Conservation (phyloP, 768 basidiomycete species). For the Serendipita sp. region DNA sequence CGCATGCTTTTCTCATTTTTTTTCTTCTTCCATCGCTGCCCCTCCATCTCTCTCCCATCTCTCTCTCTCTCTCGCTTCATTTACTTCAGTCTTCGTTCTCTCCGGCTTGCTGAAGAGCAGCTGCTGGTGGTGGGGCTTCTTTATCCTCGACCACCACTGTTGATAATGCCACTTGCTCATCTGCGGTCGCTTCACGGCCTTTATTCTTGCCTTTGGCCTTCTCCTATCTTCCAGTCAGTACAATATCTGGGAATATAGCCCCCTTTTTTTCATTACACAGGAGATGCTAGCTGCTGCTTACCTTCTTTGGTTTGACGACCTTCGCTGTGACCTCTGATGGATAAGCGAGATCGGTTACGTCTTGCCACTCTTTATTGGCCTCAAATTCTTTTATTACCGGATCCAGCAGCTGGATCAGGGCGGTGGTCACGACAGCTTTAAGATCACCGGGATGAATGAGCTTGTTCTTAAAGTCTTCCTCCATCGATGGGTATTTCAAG, state of each 20-base stretch:
- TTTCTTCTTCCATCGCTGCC: not conserved
- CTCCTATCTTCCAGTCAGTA: not conserved
- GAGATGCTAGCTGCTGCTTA: not conserved
- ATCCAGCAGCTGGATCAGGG: constrained; percentile 56
- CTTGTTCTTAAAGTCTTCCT: constrained; percentile 59
- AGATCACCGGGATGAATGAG: constrained; percentile 81
- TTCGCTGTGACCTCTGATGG: constrained; percentile 26
- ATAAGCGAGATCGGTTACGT: constrained; percentile 65
- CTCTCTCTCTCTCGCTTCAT: not conserved
- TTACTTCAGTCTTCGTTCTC: not conserved
- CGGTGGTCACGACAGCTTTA: constrained; percentile 61
- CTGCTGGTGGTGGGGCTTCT: not conserved
- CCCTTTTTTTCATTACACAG: not conserved
- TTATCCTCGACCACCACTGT: not conserved
- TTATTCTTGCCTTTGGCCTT: constrained; percentile 3
- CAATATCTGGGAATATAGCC: not conserved
- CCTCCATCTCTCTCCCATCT: not conserved
- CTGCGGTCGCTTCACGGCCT: constrained; percentile 4
- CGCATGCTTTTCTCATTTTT: too few species aligned
- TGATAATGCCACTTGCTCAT: constrained; percentile 8
- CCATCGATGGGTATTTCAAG: constrained; percentile 42
- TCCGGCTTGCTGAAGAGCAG: not conserved
- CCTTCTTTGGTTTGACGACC: constrained; percentile 10
- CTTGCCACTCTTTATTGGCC: constrained; percentile 65
- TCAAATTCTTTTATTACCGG: constrained; percentile 72